A percentile compares a stretch with the other conserved stretches of the same genome.
Conservation (phyloP, 2,329 filamentous ascomycete species). For the Lanzia echinophila region DNA sequence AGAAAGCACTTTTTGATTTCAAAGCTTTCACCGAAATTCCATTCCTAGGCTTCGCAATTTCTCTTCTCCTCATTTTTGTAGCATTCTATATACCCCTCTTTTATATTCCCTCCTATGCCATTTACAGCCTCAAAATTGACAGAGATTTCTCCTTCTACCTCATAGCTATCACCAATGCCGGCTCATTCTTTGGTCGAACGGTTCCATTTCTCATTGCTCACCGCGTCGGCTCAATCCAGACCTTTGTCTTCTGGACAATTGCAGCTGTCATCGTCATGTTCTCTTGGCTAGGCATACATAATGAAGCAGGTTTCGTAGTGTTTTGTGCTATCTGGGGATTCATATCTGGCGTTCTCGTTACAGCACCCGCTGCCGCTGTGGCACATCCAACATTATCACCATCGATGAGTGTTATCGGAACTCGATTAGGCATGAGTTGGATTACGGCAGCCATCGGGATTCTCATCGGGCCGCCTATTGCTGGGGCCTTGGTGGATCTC, state of each 20-base stretch:
- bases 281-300: constrained; percentile 41
- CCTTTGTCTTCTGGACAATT: constrained; percentile 23
- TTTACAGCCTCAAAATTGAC: constrained; percentile 38
- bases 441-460: constrained; percentile 4
- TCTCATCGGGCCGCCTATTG: constrained; percentile 13
- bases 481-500: constrained; percentile 5
- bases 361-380: neutral
- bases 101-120: constrained; percentile 37
- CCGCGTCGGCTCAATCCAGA: constrained; percentile 43
- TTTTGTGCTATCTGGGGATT: constrained; percentile 76
- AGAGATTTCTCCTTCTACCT: constrained; percentile 42
- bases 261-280: constrained; percentile 18
- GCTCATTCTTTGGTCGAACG: constrained; percentile 44
- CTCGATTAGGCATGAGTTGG: constrained; percentile 11
- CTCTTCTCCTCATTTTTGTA: constrained; percentile 36
- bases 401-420: constrained; percentile 8
- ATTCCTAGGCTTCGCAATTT: constrained; percentile 30
- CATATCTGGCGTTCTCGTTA: constrained; percentile 48
- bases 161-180: constrained; percentile 43
- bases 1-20: constrained; percentile 7
- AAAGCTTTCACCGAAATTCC: constrained; percentile 31
- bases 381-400: constrained; percentile 1
- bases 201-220: constrained; percentile 45
- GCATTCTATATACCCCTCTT: constrained; percentile 46
- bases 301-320: constrained; percentile 56